These are phyloP conservation scores for Hibiscus syriacus DNA, from an alignment of 345 rosid genomes.

Conservation along the genomic window DNA sequence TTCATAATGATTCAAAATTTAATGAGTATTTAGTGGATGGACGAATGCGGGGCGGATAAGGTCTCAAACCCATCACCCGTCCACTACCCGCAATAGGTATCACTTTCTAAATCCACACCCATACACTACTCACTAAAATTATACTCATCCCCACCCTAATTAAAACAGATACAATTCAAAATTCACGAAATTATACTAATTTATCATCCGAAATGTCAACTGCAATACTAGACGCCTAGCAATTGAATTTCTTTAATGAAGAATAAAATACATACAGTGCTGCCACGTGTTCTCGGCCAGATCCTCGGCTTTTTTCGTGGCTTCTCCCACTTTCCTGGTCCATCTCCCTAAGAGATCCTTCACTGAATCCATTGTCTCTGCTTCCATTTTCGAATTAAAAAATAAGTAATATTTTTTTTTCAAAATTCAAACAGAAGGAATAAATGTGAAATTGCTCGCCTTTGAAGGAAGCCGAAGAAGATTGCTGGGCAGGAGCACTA, in stretches of 20 bases:
- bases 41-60: too few species aligned
- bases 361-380: slow-evolving; percentile 44
- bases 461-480: slow-evolving; percentile 38
- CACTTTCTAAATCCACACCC: too few species aligned
- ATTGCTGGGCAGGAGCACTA: slow-evolving; percentile 25
- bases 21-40: too few species aligned
- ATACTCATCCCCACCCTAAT: too few species aligned
- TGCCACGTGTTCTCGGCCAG: slow-evolving; percentile 52
- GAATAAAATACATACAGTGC: slow-evolving; percentile 16
- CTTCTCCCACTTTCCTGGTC: slow-evolving; percentile 53
- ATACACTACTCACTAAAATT: too few species aligned
- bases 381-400: slow-evolving; percentile 13
- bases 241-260: not conserved
- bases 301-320: slow-evolving; percentile 56
- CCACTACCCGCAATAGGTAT: too few species aligned
- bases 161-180: too few species aligned
- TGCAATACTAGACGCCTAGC: not conserved
- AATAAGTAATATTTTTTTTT: not conserved
- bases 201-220: too few species aligned
- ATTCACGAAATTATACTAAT: too few species aligned
- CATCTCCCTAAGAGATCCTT: slow-evolving; percentile 55
- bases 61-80: too few species aligned
- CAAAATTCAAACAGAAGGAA: not conserved
- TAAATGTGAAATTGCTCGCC: slow-evolving; percentile 23
- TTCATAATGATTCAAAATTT: too few species aligned